phyloP scores from a whole-genome alignment of 495 filamentous ascomycete genomes.

The Penicillium coprophilum region DNA sequence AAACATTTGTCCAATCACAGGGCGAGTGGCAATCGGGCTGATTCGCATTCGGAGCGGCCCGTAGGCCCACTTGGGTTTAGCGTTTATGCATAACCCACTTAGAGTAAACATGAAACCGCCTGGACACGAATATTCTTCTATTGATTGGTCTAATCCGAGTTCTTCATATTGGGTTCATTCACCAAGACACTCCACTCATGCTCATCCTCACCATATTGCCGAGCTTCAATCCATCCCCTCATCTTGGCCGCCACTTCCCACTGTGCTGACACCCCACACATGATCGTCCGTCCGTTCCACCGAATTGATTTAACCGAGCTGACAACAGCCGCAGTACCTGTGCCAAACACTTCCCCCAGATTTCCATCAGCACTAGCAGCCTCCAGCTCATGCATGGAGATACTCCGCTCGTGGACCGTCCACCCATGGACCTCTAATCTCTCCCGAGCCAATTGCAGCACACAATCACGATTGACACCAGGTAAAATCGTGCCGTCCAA shows the following conservation, averaged over 20 bases:
- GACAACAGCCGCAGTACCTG: slow-evolving; percentile 66
- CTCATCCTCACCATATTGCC: slow-evolving; percentile 80
- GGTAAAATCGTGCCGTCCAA: slow-evolving; percentile 84
- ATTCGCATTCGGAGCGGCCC: background rate
- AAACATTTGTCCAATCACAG: too few relatives aligned
- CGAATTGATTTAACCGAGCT: slow-evolving; percentile 69
- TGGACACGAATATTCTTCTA: too few relatives aligned
- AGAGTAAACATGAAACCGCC: too few relatives aligned
- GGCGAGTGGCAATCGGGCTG: background rate
- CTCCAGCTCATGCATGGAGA: slow-evolving; percentile 72
- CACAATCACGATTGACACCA: slow-evolving; percentile 77
- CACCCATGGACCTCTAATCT: slow-evolving; percentile 46
- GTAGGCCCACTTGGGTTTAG: background rate
- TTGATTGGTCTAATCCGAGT: background rate
- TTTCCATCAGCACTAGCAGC: slow-evolving; percentile 70
- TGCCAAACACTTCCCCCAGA: slow-evolving; percentile 76
- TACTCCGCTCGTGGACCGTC: slow-evolving; percentile 65
- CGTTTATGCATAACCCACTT: background rate
- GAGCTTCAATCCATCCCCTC: slow-evolving; percentile 82
- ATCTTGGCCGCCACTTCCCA: slow-evolving; percentile 69
- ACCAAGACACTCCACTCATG: slow-evolving; percentile 64
- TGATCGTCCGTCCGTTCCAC: slow-evolving; percentile 66
- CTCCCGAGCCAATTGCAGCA: slow-evolving; percentile 72
- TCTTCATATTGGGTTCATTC: background rate
- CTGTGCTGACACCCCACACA: slow-evolving; percentile 72